Evolutionary conservation across 306 rosid species (phyloP).

Genomic region (Hippophae rhamnoides): DNA sequence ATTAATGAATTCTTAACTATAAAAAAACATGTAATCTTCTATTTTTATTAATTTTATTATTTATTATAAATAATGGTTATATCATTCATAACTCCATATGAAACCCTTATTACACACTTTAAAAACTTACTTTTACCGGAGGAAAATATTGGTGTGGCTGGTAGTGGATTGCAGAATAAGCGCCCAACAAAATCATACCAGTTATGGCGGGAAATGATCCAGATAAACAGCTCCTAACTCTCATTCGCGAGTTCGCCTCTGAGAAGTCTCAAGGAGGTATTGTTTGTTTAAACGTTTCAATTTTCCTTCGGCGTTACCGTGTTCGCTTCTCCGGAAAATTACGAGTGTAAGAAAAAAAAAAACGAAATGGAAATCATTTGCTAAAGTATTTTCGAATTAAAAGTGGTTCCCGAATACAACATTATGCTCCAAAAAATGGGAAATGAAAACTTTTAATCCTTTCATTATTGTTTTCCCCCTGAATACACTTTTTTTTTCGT

Average conservation of each 20-base stretch:
- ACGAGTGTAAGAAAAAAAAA: not conserved
- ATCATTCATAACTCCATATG: too few relatives aligned
- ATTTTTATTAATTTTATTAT: too few relatives aligned
- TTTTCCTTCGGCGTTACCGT: not conserved
- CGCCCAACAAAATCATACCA: slow-evolving; percentile 8
- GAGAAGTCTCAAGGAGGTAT: slow-evolving; percentile 72
- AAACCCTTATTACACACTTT: too few relatives aligned
- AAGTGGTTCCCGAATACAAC: not conserved
- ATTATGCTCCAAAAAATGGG: not conserved
- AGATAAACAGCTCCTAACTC: slow-evolving; percentile 40
- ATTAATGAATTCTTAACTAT: too few relatives aligned
- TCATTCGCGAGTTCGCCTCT: slow-evolving; percentile 52
- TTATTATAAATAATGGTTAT: too few relatives aligned
- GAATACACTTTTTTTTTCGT: not conserved
- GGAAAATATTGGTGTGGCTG: too few relatives aligned
- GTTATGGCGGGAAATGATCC: slow-evolving; percentile 58
- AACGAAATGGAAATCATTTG: not conserved
- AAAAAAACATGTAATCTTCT: too few relatives aligned
- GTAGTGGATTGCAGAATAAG: slow-evolving; percentile 2
- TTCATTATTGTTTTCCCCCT: not conserved
- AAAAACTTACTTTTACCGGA: too few relatives aligned
- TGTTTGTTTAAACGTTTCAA: not conserved
- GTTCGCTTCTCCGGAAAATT: slow-evolving; percentile 14
- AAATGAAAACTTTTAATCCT: not conserved
- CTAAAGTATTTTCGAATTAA: not conserved